Evolutionary conservation across 768 basidiomycete genomes (phyloP), one percentile per base, ranked within the genome.

Genomic region (Filobasidium floriforme): DNA sequence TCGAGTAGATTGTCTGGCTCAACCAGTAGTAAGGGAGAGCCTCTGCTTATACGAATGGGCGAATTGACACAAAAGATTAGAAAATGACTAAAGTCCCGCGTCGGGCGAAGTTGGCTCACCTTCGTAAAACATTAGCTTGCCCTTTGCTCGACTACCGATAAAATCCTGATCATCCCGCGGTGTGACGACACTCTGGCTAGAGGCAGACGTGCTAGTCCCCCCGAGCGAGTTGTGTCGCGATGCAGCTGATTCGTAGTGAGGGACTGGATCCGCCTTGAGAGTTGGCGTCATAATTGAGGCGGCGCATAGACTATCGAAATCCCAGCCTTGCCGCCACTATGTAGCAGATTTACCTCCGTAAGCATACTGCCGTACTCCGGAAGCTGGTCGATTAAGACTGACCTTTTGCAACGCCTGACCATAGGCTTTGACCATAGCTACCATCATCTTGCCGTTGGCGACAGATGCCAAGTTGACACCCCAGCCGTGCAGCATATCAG

Each of bases 11-110:
- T 7, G 77, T 76, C 43, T 75, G 74, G 22, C 75, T 73, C 28
- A 80, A 74, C 80, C 80, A 81, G 67, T 77, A 81, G 69, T 74
- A 79, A 9, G 80, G 80, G 4, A 80, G 70, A n/a, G 76, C 77
- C 65, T 78, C 77, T 75, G 22, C 18, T 22, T 7, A n/a, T 24
- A 26, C n/a, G 24, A 15, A 6, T 4, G 22, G 65, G 28, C 12
- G n/a, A 60, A 6, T 26, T n/a, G n/a, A n/a, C 54, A 26, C 15
- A 46, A 41, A 41, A 44, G 28, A 24, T 32, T 40, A 51, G 32
- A 37, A n/a, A n/a, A 24, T 29, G 41, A n/a, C 24, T 61, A 4
- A 41, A 10, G 1, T n/a, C 9, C 3, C 32, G 9, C 32, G 32
- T 32, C 10, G 44, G 32, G 26, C 24, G 14, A 1, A 44, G 10